Evolutionary conservation across 148 eudicot species (phyloP).

Genomic region (Cornus kousa): DNA sequence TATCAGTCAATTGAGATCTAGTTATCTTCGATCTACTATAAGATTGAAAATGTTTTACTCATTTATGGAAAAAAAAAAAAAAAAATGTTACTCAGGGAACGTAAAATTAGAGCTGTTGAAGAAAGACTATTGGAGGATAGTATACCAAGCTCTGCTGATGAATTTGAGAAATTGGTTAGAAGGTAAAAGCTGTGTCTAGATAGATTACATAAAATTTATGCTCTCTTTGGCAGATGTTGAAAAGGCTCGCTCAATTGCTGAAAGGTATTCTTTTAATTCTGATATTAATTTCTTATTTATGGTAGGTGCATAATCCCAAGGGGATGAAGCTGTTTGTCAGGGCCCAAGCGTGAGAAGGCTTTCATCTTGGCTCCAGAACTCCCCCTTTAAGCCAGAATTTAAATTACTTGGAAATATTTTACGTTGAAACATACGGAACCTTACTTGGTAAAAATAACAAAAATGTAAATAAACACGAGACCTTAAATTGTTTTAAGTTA

Average conservation of each 20-base stretch:
- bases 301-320: neutral
- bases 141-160: slow-evolving; percentile 68
- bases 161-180: slow-evolving; percentile 77
- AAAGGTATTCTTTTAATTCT: slow-evolving; percentile 46
- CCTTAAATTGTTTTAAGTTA: too few species aligned
- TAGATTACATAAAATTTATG: slow-evolving; percentile 84
- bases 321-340: too few species aligned
- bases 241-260: slow-evolving; percentile 88
- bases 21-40: neutral
- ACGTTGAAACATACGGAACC: too few species aligned
- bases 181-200: slow-evolving; percentile 83
- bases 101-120: slow-evolving; percentile 86
- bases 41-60: neutral
- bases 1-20: neutral
- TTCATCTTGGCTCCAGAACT: too few species aligned
- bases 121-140: slow-evolving; percentile 71
- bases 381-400: too few species aligned
- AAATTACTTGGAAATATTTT: too few species aligned
- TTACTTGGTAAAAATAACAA: too few species aligned
- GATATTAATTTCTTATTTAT: neutral
- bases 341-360: too few species aligned
- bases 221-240: slow-evolving; percentile 72
- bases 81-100: slow-evolving; percentile 52
- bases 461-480: too few species aligned
- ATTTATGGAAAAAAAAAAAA: too few species aligned